phyloP scores from a whole-genome alignment of 495 filamentous ascomycete genomes.

The Lophiostoma macrostomum region DNA sequence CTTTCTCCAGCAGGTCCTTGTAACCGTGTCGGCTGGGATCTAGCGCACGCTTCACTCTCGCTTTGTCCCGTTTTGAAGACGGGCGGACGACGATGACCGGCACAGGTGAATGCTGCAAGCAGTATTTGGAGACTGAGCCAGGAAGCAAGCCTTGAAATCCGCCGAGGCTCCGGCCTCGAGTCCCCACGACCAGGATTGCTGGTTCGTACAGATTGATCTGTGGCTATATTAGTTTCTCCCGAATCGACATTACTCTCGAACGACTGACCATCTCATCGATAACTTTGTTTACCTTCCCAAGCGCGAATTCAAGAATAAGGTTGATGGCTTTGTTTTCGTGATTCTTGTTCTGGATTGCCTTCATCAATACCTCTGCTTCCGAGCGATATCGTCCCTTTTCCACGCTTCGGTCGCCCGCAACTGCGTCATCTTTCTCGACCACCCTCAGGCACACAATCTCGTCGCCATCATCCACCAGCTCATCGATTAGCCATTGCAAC shows the following conservation, averaged over 20 bases:
- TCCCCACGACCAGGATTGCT: slow-evolving; percentile 92
- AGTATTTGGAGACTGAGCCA: slow-evolving; percentile 94
- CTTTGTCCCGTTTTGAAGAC: slow-evolving; percentile 83
- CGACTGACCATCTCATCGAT: slow-evolving; percentile 84
- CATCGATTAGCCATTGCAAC: slow-evolving; percentile 88
- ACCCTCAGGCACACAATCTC: slow-evolving; percentile 92
- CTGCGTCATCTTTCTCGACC: slow-evolving; percentile 78
- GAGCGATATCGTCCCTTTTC: slow-evolving; percentile 73
- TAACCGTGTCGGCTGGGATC: slow-evolving; percentile 80
- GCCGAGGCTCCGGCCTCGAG: slow-evolving; percentile 78
- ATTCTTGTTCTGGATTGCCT: slow-evolving; percentile 61
- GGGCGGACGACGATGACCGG: slow-evolving; percentile 96
- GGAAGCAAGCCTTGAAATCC: slow-evolving; percentile 88
- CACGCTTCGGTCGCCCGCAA: slow-evolving; percentile 62
- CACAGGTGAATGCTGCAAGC: slow-evolving; percentile 90
- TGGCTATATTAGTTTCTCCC: not conserved
- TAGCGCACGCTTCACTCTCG: slow-evolving; percentile 80
- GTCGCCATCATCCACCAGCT: slow-evolving; percentile 94
- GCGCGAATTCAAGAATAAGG: slow-evolving; percentile 81
- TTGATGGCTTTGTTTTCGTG: slow-evolving; percentile 78
- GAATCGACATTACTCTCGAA: not conserved
- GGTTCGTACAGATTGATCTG: slow-evolving; percentile 95
- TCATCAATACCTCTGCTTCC: slow-evolving; percentile 78
- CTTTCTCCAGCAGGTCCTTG: slow-evolving; percentile 68
- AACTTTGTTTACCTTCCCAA: slow-evolving; percentile 87